Conservation (phyloP, 768 basidiomycete species). For the Lactarius hatsudake region DNA sequence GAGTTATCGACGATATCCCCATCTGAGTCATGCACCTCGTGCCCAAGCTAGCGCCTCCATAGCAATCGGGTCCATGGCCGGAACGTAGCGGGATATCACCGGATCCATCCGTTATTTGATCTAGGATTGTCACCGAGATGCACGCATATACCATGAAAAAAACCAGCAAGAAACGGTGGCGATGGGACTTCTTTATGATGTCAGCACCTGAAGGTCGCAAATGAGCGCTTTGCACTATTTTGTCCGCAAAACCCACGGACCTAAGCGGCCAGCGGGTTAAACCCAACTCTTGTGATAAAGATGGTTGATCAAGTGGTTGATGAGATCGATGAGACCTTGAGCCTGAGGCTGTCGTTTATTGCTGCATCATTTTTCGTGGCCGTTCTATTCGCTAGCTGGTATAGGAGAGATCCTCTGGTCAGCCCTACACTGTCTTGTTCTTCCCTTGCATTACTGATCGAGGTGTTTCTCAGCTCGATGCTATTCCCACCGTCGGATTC, state of each 20-base stretch:
- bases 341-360: background rate
- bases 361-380: background rate
- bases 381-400: background rate
- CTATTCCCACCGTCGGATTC: background rate
- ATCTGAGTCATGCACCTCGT: background rate
- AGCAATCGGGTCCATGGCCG: too few relatives aligned
- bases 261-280: background rate
- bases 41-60: too few relatives aligned
- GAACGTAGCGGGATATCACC: too few relatives aligned
- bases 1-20: too few relatives aligned
- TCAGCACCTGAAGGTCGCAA: too few relatives aligned
- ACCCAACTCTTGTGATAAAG: background rate
- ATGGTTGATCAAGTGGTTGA: conserved; percentile 6
- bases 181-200: too few relatives aligned
- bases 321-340: background rate
- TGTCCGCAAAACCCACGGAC: background rate
- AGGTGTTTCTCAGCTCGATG: background rate
- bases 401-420: background rate
- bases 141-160: too few relatives aligned
- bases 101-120: too few relatives aligned
- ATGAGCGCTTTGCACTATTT: too few relatives aligned
- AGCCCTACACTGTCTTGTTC: background rate
- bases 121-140: too few relatives aligned
- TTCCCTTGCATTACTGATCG: background rate
- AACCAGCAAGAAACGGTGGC: too few relatives aligned